These are phyloP conservation scores for Flaveria trinervia DNA, from an alignment of 129 eudicot genomes.

Conservation along the genomic window DNA sequence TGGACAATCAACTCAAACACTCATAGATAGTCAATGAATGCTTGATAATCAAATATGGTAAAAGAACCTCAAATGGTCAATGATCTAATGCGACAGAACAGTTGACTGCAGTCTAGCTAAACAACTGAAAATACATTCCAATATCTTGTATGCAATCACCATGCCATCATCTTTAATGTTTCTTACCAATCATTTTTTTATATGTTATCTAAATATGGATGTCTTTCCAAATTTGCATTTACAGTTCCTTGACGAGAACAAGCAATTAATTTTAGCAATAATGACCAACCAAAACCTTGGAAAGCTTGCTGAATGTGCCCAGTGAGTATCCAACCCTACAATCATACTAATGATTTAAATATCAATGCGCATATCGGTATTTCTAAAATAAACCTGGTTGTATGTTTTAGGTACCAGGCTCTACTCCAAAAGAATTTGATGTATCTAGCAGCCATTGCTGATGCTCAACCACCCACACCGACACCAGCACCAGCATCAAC, in stretches of 20 bases:
- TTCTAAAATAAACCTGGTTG: background rate
- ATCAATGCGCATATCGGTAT: background rate
- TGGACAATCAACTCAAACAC: background rate
- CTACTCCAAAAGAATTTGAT: conserved; percentile 82
- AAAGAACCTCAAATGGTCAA: conserved; percentile 1
- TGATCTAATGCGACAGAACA: background rate
- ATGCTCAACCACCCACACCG: conserved; percentile 81
- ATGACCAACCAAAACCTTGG: conserved; percentile 93
- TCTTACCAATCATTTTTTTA: background rate
- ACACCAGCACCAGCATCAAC: conserved; percentile 36
- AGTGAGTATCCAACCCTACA: conserved; percentile 53
- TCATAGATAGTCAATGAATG: background rate
- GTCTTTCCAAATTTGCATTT: conserved; percentile 19
- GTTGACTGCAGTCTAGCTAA: background rate
- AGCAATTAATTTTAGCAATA: conserved; percentile 82
- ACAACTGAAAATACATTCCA: background rate
- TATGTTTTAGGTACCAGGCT: conserved; percentile 72
- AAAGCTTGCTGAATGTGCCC: conserved; percentile 95
- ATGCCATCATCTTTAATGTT: background rate
- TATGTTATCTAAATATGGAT: conserved; percentile 15
- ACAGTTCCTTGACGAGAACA: conserved; percentile 94
- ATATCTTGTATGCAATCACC: background rate
- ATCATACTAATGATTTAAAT: background rate
- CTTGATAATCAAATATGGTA: background rate
- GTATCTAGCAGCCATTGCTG: conserved; percentile 94